phyloP scores from a whole-genome alignment of 2,329 filamentous ascomycete genomes.

The Fusarium zealandicum region DNA sequence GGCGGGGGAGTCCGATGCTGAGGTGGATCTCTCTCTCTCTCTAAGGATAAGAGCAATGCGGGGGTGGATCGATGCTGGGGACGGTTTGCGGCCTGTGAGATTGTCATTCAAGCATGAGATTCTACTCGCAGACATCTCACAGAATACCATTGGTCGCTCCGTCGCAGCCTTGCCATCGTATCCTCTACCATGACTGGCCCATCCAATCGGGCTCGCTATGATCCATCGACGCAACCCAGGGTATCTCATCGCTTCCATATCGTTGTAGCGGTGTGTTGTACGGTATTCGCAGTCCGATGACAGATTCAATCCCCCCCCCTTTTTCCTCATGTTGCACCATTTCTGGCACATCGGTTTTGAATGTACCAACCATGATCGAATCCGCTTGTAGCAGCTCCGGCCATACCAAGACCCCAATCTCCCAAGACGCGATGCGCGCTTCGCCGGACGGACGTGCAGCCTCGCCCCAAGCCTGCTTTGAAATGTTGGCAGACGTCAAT shows the following conservation, averaged over 20 bases:
- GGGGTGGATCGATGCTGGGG: conserved; percentile 35
- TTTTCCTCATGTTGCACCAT: conserved; percentile 27
- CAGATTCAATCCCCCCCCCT: conserved; percentile 38
- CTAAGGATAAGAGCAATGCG: conserved; percentile 24
- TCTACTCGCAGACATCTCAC: no score
- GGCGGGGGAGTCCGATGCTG: neutral
- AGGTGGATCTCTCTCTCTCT: conserved; percentile 14
- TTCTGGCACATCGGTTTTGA: conserved; percentile 65
- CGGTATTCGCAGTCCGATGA: conserved; percentile 80
- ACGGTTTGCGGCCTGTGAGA: conserved; percentile 19
- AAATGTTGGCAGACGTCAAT: conserved; percentile 89
- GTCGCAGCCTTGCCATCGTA: conserved; percentile 19
- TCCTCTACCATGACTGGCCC: conserved; percentile 51
- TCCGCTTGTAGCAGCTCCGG: conserved; percentile 63
- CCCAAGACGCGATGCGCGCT: conserved; percentile 79
- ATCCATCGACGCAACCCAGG: conserved; percentile 75
- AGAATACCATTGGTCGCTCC: no score
- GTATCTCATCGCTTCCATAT: conserved; percentile 69
- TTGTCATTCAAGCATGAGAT: no score
- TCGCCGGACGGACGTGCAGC: conserved; percentile 62
- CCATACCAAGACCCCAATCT: conserved; percentile 85
- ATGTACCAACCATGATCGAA: conserved; percentile 72
- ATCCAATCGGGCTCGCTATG: conserved; percentile 70
- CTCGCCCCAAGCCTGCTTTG: conserved; percentile 88
- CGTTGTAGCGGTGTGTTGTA: conserved; percentile 77